phyloP scores from a whole-genome alignment of 805 yeast genomes.

The Myxozyma sirexii region DNA sequence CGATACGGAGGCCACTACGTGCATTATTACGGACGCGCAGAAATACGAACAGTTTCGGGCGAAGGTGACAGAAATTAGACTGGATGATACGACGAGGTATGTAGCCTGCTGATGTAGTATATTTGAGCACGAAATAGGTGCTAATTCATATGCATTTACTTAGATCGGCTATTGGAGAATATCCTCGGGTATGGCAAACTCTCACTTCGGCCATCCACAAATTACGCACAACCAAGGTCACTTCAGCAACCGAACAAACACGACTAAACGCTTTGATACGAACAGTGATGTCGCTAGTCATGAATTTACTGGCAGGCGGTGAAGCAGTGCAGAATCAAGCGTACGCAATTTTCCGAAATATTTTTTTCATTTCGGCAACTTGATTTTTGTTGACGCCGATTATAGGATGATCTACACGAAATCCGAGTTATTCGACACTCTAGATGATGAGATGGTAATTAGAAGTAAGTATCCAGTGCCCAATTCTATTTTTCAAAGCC shows the following conservation, averaged over 20 bases:
- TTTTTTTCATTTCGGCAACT: background rate
- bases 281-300: slow-evolving; percentile 10
- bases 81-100: slow-evolving; percentile 9
- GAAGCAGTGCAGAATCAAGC: slow-evolving; percentile 14
- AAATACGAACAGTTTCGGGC: background rate
- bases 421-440: slow-evolving; percentile 6
- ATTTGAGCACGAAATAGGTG: no score
- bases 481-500: background rate
- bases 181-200: slow-evolving; percentile 1
- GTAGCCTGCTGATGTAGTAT: no score
- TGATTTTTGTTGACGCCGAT: background rate
- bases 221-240: background rate
- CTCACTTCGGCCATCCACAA: background rate
- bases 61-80: background rate
- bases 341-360: slow-evolving; percentile 1
- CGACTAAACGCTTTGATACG: background rate
- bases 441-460: slow-evolving; percentile 6
- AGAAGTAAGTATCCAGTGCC: background rate
- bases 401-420: background rate
- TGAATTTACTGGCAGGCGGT: slow-evolving; percentile 27
- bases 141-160: background rate
- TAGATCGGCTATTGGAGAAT: slow-evolving; percentile 5
- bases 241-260: background rate
- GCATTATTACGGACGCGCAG: background rate
- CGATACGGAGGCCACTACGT: background rate